A percentile compares a stretch with the other conserved stretches of the same genome.
Conservation (phyloP, 2,329 filamentous ascomycete genomes). For the Cordyceps javanica region DNA sequence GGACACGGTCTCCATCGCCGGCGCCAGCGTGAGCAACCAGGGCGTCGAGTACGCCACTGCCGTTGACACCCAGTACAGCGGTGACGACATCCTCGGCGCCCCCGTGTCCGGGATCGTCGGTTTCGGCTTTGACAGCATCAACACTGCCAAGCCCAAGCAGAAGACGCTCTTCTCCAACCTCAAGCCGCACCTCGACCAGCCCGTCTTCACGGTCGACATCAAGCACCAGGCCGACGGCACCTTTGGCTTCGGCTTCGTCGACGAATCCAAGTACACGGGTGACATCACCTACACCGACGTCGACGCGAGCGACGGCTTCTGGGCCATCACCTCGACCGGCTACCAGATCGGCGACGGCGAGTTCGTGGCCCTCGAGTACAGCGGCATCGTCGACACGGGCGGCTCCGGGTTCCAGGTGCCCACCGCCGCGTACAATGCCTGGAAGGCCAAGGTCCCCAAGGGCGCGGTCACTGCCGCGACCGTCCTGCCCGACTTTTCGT, state of each 20-base stretch:
- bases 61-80: conserved; percentile 32
- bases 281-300: conserved; percentile 56
- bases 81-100: conserved; percentile 40
- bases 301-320: conserved; percentile 58
- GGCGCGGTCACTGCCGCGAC: conserved; percentile 28
- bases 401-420: conserved; percentile 57
- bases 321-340: conserved; percentile 33
- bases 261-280: conserved; percentile 56
- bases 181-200: conserved; percentile 14
- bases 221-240: conserved; percentile 51
- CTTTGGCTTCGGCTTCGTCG: conserved; percentile 70
- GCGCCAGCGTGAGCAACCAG: conserved; percentile 33
- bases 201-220: conserved; percentile 64
- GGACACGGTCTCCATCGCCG: conserved; percentile 38
- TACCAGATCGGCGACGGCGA: conserved; percentile 18
- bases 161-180: conserved; percentile 38
- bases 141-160: conserved; percentile 36
- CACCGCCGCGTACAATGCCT: conserved; percentile 22
- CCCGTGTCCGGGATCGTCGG: conserved; percentile 11
- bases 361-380: conserved; percentile 32
- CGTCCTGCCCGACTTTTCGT: conserved; percentile 39
- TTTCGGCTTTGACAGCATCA: conserved; percentile 36
- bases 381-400: conserved; percentile 51
- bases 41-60: conserved; percentile 38
- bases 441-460: conserved; percentile 12